These are phyloP conservation scores for Penicillium polonicum DNA, from an alignment of 2,329 filamentous ascomycete species.

Conservation along the genomic window DNA sequence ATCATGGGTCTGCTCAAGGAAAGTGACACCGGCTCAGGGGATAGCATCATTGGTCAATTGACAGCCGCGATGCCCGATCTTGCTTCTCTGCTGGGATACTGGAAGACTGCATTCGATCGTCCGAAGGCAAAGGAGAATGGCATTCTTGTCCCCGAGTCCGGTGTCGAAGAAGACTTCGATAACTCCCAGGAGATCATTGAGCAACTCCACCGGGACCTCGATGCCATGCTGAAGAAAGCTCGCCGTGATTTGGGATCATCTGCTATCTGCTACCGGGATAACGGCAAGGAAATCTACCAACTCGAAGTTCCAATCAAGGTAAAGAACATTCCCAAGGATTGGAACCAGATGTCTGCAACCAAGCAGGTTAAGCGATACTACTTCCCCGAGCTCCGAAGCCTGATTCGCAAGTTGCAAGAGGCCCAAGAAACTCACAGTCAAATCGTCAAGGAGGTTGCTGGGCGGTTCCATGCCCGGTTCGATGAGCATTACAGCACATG, in stretches of 20 bases:
- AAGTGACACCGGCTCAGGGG: slow-evolving; percentile 62
- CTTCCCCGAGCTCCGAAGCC: slow-evolving; percentile 74
- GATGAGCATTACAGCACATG: slow-evolving; percentile 82
- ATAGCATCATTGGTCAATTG: slow-evolving; percentile 77
- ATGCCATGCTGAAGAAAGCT: slow-evolving; percentile 68
- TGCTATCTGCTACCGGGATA: slow-evolving; percentile 72
- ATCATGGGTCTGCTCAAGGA: slow-evolving; percentile 77
- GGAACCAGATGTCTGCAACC: slow-evolving; percentile 96
- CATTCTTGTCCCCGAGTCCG: slow-evolving; percentile 77
- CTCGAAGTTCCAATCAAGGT: slow-evolving; percentile 82
- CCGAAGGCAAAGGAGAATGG: slow-evolving; percentile 74
- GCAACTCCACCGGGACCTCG: slow-evolving; percentile 70
- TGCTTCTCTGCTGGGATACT: slow-evolving; percentile 69
- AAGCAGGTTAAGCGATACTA: slow-evolving; percentile 91
- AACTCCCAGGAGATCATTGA: slow-evolving; percentile 73
- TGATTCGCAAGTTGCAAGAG: slow-evolving; percentile 87
- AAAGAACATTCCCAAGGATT: slow-evolving; percentile 77
- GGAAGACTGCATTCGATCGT: slow-evolving; percentile 90
- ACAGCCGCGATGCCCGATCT: slow-evolving; percentile 85
- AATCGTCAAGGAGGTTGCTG: slow-evolving; percentile 80
- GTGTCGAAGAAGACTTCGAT: slow-evolving; percentile 91
- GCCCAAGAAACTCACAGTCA: slow-evolving; percentile 91
- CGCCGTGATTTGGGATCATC: slow-evolving; percentile 73
- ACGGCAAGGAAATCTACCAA: slow-evolving; percentile 97
- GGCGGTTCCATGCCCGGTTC: slow-evolving; percentile 81